A percentile compares a stretch with the other conserved stretches of the same genome.
Conservation (phyloP, 1,284 basidiomycete species). For the Ustilago xerochloae region DNA sequence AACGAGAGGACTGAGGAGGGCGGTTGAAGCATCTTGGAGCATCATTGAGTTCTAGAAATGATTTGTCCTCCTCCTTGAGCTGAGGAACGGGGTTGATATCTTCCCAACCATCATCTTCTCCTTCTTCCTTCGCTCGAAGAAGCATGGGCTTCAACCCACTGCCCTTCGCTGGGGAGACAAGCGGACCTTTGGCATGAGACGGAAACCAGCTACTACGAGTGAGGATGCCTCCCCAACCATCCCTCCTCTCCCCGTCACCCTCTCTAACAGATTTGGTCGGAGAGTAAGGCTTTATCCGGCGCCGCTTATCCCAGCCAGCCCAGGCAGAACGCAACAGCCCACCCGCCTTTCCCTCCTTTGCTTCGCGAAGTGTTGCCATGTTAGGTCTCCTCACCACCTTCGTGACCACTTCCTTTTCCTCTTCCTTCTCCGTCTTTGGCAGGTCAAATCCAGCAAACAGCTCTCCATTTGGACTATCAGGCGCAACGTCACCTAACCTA, state of each 20-base stretch:
- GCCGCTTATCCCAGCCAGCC: slow-evolving; percentile 2
- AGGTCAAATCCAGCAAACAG: slow-evolving; percentile 32
- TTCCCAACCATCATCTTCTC: slow-evolving; percentile 34
- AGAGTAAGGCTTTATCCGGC: slow-evolving; percentile 43
- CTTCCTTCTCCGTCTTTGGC: neutral
- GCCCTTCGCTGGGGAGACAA: slow-evolving; percentile 6
- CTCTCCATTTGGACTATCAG: slow-evolving; percentile 36
- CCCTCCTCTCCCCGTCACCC: slow-evolving; percentile 11
- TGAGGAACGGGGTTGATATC: neutral
- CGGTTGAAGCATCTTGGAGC: slow-evolving; percentile 20
- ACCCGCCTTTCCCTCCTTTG: neutral
- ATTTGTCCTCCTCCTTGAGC: neutral
- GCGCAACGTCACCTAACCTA: slow-evolving; percentile 18
- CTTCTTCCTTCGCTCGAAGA: neutral
- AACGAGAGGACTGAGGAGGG: neutral
- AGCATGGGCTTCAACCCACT: slow-evolving; percentile 12
- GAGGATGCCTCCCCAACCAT: slow-evolving; percentile 44
- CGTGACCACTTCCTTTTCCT: neutral
- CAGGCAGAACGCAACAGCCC: slow-evolving; percentile 6
- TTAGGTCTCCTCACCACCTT: slow-evolving; percentile 16
- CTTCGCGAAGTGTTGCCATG: slow-evolving; percentile 16
- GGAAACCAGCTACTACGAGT: slow-evolving; percentile 39
- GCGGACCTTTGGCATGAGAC: slow-evolving; percentile 11
- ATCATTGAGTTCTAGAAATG: slow-evolving; percentile 31
- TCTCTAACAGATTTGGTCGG: too few relatives aligned